Percentiles rank a stretch among this genome's conserved stretches.
These are phyloP conservation scores for Aspergillaceae sp. DNA, from an alignment of 2,329 filamentous ascomycete species.

Conservation along the genomic window DNA sequence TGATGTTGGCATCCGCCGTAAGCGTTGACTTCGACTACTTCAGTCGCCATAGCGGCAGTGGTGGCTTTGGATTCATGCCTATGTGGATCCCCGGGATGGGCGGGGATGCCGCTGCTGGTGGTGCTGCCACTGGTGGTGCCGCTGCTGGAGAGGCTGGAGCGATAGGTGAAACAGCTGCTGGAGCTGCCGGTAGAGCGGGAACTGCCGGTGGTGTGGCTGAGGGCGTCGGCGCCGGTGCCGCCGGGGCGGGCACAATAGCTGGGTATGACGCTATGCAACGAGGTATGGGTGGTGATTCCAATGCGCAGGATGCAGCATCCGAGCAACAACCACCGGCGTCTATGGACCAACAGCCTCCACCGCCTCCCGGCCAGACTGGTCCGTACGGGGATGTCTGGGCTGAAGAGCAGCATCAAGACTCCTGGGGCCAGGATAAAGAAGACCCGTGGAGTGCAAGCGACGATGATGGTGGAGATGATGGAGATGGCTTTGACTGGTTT, in stretches of 20 bases:
- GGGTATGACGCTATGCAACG: constrained; percentile 57
- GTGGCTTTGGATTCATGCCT: constrained; percentile 44
- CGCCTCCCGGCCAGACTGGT: constrained; percentile 11
- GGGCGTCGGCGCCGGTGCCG: constrained; percentile 37
- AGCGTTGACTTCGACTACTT: constrained; percentile 61
- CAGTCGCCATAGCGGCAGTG: constrained; percentile 48
- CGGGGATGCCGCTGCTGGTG: constrained; percentile 33
- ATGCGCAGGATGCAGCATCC: constrained; percentile 8
- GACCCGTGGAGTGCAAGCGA: constrained; percentile 9
- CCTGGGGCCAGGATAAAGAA: constrained; percentile 13
- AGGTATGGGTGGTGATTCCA: constrained; percentile 31
- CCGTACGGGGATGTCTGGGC: constrained; percentile 21
- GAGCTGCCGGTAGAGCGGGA: constrained; percentile 29
- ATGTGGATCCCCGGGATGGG: constrained; percentile 42
- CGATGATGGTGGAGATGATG: constrained; percentile 14
- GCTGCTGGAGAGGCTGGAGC: constrained; percentile 26
- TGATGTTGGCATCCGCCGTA: constrained; percentile 59
- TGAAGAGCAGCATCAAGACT: constrained; percentile 14
- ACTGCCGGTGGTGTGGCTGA: constrained; percentile 33
- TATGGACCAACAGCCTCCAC: constrained; percentile 9
- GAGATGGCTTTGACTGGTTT: constrained; percentile 20
- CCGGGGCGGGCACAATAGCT: constrained; percentile 52
- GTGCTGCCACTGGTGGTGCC: constrained; percentile 22
- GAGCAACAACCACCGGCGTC: constrained; percentile 7
- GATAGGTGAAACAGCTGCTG: constrained; percentile 30